phyloP scores from a whole-genome alignment of 352 stramenopile genomes.

The Sclerospora graminicola region DNA sequence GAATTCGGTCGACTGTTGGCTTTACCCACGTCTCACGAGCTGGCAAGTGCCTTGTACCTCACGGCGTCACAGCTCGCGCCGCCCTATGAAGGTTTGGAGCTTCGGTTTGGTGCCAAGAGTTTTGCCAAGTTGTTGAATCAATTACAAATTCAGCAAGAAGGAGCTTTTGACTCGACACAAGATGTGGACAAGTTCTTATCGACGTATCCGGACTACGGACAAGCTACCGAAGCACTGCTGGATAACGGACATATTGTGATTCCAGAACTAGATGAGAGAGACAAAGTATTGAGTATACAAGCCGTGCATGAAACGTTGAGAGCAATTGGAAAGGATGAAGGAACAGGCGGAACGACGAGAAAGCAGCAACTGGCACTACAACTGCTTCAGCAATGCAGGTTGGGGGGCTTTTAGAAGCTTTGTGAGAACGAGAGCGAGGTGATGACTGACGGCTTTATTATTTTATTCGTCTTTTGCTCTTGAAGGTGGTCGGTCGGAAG shows the following conservation, averaged over 20 bases:
- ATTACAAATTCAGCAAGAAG: constrained; percentile 12
- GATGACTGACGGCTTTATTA: no score
- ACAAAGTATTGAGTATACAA: constrained; percentile 26
- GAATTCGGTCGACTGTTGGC: constrained; percentile 31
- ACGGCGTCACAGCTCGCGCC: constrained; percentile 62
- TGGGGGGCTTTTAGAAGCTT: not conserved
- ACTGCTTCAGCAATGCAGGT: constrained; percentile 47
- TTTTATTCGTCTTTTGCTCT: not conserved
- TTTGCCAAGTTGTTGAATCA: constrained; percentile 50
- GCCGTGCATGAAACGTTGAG: constrained; percentile 45
- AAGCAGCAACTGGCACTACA: constrained; percentile 55
- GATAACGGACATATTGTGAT: constrained; percentile 21
- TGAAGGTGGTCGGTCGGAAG: constrained; percentile 38
- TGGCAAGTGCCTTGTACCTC: constrained; percentile 57
- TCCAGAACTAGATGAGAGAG: constrained; percentile 2
- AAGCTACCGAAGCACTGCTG: constrained; percentile 37
- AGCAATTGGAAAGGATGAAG: constrained; percentile 44
- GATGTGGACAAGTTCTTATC: constrained; percentile 25
- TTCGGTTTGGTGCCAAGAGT: constrained; percentile 56
- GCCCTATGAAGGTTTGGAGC: constrained; percentile 55
- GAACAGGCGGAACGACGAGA: constrained; percentile 35
- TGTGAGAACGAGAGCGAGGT: not conserved
- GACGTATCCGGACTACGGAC: constrained; percentile 42
- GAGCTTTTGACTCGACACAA: constrained; percentile 3
- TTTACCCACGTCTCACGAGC: constrained; percentile 17